Evolutionary conservation across 768 basidiomycete species (phyloP).

Genomic region (Termitomyces sp.): DNA sequence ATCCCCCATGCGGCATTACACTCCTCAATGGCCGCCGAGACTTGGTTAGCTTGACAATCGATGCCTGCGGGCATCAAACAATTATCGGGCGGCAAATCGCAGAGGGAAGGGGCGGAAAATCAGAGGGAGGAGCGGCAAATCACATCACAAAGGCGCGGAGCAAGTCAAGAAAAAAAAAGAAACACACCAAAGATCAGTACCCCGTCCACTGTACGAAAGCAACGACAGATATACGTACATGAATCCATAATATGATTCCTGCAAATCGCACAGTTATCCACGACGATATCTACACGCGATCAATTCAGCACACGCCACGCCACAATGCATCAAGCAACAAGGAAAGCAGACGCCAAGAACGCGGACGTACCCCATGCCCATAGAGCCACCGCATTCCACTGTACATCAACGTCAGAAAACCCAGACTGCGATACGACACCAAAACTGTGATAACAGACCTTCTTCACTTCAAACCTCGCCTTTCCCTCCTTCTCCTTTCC

Average conservation of each 20-base stretch:
- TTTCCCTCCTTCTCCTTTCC: constrained; percentile 58
- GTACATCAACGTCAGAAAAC: constrained; percentile 3
- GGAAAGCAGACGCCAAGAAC: not conserved
- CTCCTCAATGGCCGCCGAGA: constrained; percentile 93
- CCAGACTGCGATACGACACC: not conserved
- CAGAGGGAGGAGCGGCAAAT: too few relatives aligned
- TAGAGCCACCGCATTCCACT: constrained; percentile 99
- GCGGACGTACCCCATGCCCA: constrained; percentile 89
- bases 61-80: constrained; percentile 59
- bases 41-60: constrained; percentile 99
- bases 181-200: not conserved
- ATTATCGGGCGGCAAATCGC: not conserved
- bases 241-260: constrained; percentile 99
- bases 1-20: constrained; percentile 99
- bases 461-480: constrained; percentile 97
- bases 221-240: constrained; percentile 49
- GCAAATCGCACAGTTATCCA: constrained; percentile 99
- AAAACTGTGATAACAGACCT: constrained; percentile 49
- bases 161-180: too few relatives aligned
- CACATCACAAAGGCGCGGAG: too few relatives aligned
- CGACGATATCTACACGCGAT: constrained; percentile 75
- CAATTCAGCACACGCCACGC: not conserved
- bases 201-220: too few relatives aligned
- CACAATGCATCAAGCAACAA: not conserved
- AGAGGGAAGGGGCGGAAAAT: too few relatives aligned